Evolutionary conservation across 306 rosid species (phyloP).

Genomic region (Purshia tridentata): DNA sequence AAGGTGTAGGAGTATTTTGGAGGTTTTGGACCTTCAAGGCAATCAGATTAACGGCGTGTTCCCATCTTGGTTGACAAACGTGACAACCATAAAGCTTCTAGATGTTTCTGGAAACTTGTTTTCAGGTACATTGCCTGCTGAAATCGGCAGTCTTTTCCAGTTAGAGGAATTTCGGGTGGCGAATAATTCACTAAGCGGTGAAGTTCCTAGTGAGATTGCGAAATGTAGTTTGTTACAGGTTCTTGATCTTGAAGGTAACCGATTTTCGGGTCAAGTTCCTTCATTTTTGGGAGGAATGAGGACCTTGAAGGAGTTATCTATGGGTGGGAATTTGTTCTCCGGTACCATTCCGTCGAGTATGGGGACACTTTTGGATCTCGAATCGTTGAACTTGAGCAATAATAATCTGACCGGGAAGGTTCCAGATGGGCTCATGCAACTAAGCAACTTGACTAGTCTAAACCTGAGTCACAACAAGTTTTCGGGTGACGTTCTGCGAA

Average conservation of each 20-base stretch:
- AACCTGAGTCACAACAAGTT: constrained; percentile 67
- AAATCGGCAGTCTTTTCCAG: constrained; percentile 44
- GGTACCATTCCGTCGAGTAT: constrained; percentile 53
- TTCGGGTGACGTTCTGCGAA: constrained; percentile 40
- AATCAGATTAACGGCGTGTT: constrained; percentile 50
- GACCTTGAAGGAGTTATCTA: constrained; percentile 45
- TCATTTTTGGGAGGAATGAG: constrained; percentile 42
- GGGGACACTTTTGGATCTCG: constrained; percentile 49
- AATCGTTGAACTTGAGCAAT: constrained; percentile 51
- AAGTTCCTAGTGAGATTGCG: constrained; percentile 50
- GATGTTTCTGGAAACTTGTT: constrained; percentile 73
- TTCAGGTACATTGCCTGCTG: constrained; percentile 46
- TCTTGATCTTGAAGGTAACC: constrained; percentile 62
- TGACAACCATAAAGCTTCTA: constrained; percentile 42
- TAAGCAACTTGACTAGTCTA: constrained; percentile 58
- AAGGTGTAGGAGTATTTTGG: constrained; percentile 41
- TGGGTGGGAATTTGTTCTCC: constrained; percentile 51
- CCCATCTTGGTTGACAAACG: constrained; percentile 61
- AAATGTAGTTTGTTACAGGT: constrained; percentile 49
- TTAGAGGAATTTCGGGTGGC: constrained; percentile 50
- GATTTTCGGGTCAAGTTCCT: constrained; percentile 54
- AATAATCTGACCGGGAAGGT: constrained; percentile 58
- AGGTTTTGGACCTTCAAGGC: constrained; percentile 49
- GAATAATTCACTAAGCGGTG: constrained; percentile 56
- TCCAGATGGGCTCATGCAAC: constrained; percentile 49